A percentile compares a stretch with the other conserved stretches of the same genome.
Evolutionary conservation across 345 rosid genomes (phyloP).

Genomic region (Fremontodendron californicum): DNA sequence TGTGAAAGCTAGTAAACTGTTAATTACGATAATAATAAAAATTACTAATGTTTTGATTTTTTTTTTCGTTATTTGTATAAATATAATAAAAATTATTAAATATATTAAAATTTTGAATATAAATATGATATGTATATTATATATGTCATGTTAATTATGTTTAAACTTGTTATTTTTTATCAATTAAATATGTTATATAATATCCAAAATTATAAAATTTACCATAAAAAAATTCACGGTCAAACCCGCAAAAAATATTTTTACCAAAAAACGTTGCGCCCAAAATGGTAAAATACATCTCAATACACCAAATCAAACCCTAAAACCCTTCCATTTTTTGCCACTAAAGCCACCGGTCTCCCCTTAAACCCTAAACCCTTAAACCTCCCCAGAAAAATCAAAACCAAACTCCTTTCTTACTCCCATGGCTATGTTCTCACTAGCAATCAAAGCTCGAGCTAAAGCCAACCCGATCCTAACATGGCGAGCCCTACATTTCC

Average conservation of each 20-base stretch:
- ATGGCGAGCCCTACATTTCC: conserved; percentile 54
- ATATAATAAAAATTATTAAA: too few species aligned
- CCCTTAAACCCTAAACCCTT: conserved; percentile 39
- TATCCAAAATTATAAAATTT: too few species aligned
- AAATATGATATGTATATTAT: too few species aligned
- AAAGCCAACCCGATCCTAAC: conserved; percentile 40
- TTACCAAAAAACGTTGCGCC: not conserved
- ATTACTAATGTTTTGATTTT: too few species aligned
- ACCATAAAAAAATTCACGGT: too few species aligned
- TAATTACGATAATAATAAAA: too few species aligned
- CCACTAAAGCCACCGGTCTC: not conserved
- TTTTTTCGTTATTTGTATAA: too few species aligned
- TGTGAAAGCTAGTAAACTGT: too few species aligned
- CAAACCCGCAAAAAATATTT: not conserved
- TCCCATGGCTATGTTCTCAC: conserved; percentile 40
- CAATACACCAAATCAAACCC: not conserved
- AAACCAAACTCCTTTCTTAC: not conserved
- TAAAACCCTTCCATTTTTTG: conserved; percentile 3
- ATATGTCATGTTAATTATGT: too few species aligned
- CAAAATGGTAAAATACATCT: not conserved
- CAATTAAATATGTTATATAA: too few species aligned
- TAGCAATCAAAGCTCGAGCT: conserved; percentile 48
- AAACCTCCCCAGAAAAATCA: not conserved
- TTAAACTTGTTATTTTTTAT: too few species aligned
- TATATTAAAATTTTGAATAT: too few species aligned